A percentile compares a stretch with the other conserved stretches of the same genome.
Conservation (phyloP, 1,284 basidiomycete species). For the Ceratobasidium sp. region DNA sequence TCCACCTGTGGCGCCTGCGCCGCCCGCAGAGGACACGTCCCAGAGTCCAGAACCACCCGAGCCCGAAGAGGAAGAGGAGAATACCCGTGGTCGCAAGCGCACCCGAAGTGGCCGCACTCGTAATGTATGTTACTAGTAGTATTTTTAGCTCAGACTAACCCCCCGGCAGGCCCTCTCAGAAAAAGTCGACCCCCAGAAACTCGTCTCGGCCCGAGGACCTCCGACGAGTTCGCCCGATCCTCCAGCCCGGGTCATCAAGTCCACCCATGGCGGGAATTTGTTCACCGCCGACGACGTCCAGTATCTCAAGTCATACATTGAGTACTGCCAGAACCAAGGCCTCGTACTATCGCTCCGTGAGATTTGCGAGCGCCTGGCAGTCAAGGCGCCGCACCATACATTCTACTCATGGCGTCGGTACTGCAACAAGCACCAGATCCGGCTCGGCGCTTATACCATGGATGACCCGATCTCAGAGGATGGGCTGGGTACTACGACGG, state of each 20-base stretch:
- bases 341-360: conserved; percentile 77
- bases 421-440: conserved; percentile 86
- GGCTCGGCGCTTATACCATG: conserved; percentile 80
- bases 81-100: conserved; percentile 18
- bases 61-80: conserved; percentile 27
- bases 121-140: neutral
- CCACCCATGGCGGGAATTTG: conserved; percentile 81
- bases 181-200: conserved; percentile 36
- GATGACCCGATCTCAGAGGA: conserved; percentile 52
- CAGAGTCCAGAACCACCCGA: conserved; percentile 21
- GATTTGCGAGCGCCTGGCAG: conserved; percentile 80
- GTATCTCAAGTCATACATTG: conserved; percentile 82
- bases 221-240: conserved; percentile 79
- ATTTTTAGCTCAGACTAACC: neutral
- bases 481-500: neutral
- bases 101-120: conserved; percentile 29
- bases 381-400: conserved; percentile 86
- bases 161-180: conserved; percentile 2
- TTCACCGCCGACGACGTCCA: conserved; percentile 79
- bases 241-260: conserved; percentile 79
- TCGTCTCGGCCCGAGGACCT: conserved; percentile 47
- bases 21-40: conserved; percentile 4
- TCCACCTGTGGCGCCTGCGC: neutral
- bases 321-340: conserved; percentile 83
- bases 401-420: conserved; percentile 87